Conservation (phyloP, 352 stramenopile species). For the Phytophthora cryptogea region DNA sequence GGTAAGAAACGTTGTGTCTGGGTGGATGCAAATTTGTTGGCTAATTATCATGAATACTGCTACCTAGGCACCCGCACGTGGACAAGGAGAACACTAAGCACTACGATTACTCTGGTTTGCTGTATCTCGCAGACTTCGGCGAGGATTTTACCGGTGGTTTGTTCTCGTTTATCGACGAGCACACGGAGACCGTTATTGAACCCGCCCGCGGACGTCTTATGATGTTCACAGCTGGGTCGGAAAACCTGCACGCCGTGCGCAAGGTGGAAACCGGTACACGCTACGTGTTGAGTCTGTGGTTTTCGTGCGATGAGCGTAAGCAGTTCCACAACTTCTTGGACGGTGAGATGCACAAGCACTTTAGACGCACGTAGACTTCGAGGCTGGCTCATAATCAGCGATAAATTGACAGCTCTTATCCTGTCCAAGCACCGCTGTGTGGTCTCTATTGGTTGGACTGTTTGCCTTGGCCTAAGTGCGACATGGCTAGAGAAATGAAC, state of each 20-base stretch:
- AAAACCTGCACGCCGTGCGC: slow-evolving; percentile 90
- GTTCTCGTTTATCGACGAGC: slow-evolving; percentile 90
- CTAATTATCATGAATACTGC: slow-evolving; percentile 7
- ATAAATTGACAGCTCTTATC: slow-evolving; percentile 3
- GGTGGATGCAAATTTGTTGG: neutral
- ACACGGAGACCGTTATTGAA: slow-evolving; percentile 70
- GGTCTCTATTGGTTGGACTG: slow-evolving; percentile 8
- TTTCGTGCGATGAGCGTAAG: slow-evolving; percentile 88
- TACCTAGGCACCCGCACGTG: slow-evolving; percentile 81
- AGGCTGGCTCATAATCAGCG: slow-evolving; percentile 1
- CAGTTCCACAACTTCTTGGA: slow-evolving; percentile 92
- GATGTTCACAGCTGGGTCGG: slow-evolving; percentile 90
- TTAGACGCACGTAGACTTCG: slow-evolving; percentile 51
- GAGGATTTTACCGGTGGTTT: slow-evolving; percentile 89
- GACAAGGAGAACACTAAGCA: slow-evolving; percentile 94
- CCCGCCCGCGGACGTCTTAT: slow-evolving; percentile 79
- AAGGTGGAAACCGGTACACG: slow-evolving; percentile 74
- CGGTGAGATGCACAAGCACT: slow-evolving; percentile 79
- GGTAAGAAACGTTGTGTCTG: slow-evolving; percentile 34
- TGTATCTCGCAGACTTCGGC: slow-evolving; percentile 86
- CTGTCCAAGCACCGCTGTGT: neutral
- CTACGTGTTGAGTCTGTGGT: slow-evolving; percentile 93
- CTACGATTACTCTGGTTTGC: slow-evolving; percentile 92
- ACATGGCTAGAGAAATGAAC: slow-evolving; percentile 53
- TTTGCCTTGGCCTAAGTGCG: slow-evolving; percentile 9